Percentiles rank a stretch among this genome's conserved stretches.
These are phyloP conservation scores for Cephaloascus fragrans DNA, from an alignment of 805 yeast genomes.

Conservation along the genomic window DNA sequence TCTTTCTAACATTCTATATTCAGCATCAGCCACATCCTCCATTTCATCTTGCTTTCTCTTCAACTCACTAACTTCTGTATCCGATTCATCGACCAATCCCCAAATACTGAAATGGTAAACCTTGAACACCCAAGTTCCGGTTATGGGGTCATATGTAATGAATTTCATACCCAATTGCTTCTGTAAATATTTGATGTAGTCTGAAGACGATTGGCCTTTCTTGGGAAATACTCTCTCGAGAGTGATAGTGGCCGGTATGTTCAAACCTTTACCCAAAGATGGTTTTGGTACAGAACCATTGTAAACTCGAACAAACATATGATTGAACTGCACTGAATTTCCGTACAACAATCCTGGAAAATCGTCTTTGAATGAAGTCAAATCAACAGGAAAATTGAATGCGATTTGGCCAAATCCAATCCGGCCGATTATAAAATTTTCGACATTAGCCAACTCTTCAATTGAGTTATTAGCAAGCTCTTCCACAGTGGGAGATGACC, in stretches of 20 bases:
- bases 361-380: conserved; percentile 38
- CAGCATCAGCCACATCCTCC: conserved; percentile 33
- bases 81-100: conserved; percentile 74
- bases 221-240: conserved; percentile 53
- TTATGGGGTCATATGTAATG: conserved; percentile 67
- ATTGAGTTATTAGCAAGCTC: conserved; percentile 33
- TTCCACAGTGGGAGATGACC: conserved; percentile 61
- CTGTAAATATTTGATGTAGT: conserved; percentile 41
- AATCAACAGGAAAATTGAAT: conserved; percentile 60
- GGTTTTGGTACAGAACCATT: conserved; percentile 47
- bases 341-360: conserved; percentile 27
- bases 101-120: conserved; percentile 92
- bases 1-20: conserved; percentile 9
- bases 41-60: conserved; percentile 21
- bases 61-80: conserved; percentile 30
- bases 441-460: conserved; percentile 42
- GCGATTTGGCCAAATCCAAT: conserved; percentile 59
- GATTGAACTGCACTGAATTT: conserved; percentile 33
- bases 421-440: conserved; percentile 62
- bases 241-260: conserved; percentile 69
- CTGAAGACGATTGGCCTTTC: conserved; percentile 29
- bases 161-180: conserved; percentile 64
- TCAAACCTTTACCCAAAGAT: conserved; percentile 56
- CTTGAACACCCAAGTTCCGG: conserved; percentile 67
- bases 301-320: conserved; percentile 50